phyloP scores from a whole-genome alignment of 108 stramenopile species.

The Skeletonema grethae region DNA sequence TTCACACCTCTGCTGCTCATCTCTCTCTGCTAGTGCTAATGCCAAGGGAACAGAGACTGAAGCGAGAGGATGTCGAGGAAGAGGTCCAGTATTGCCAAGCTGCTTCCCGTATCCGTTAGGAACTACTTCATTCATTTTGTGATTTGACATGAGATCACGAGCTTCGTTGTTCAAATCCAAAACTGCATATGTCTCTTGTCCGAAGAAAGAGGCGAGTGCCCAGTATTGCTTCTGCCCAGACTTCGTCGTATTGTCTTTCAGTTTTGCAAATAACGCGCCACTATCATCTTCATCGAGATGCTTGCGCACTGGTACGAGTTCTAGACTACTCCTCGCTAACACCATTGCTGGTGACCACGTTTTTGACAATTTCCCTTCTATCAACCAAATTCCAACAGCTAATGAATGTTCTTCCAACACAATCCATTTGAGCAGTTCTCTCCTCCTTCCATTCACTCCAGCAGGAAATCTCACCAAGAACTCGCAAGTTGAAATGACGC shows the following conservation, averaged over 20 bases:
- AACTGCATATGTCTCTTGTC: slow-evolving; percentile 17
- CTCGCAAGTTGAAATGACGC: slow-evolving; percentile 45
- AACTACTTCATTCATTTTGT: background rate
- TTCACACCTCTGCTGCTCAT: slow-evolving; percentile 60
- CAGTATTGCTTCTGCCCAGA: slow-evolving; percentile 9
- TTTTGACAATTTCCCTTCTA: slow-evolving; percentile 43
- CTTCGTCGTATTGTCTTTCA: background rate
- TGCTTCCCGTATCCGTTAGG: slow-evolving; percentile 2
- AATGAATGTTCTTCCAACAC: slow-evolving; percentile 77
- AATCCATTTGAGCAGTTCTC: slow-evolving; percentile 62
- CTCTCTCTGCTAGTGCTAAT: slow-evolving; percentile 54
- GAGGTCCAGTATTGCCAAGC: background rate
- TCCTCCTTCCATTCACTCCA: slow-evolving; percentile 64
- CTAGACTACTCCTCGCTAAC: slow-evolving; percentile 63
- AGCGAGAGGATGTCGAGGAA: slow-evolving; percentile 1
- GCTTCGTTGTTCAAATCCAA: slow-evolving; percentile 14
- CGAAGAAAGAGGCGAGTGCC: slow-evolving; percentile 44
- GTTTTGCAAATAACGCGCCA: slow-evolving; percentile 46
- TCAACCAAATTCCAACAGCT: slow-evolving; percentile 55
- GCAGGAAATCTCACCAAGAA: slow-evolving; percentile 76
- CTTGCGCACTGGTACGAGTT: slow-evolving; percentile 55
- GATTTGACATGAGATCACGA: background rate
- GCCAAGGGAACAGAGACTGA: slow-evolving; percentile 29
- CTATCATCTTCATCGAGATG: slow-evolving; percentile 46
- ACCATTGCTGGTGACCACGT: slow-evolving; percentile 64